phyloP scores from a whole-genome alignment of 345 rosid genomes.

The Rhodamnia rubescens region DNA sequence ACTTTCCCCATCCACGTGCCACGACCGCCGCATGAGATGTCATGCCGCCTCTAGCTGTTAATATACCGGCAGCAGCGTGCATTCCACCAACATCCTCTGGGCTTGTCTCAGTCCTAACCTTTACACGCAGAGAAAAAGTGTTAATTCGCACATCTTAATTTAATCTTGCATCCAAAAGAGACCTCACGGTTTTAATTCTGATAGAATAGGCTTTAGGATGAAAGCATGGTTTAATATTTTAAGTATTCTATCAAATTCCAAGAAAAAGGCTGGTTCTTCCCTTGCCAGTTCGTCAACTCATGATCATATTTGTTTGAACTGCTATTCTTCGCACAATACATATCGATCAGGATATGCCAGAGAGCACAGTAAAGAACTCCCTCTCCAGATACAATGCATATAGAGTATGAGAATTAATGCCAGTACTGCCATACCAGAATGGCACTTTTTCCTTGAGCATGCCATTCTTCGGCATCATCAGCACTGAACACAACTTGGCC shows the following conservation, averaged over 20 bases:
- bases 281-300: neutral
- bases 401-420: neutral
- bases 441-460: constrained; percentile 71
- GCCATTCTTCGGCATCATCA: constrained; percentile 92
- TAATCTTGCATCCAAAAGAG: neutral
- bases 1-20: constrained; percentile 98
- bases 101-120: constrained; percentile 94
- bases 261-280: neutral
- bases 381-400: neutral
- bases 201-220: no score
- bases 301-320: neutral
- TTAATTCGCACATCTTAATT: neutral
- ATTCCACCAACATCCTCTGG: constrained; percentile 99
- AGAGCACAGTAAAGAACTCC: neutral
- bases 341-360: neutral
- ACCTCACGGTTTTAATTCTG: neutral
- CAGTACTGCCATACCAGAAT: constrained; percentile 40
- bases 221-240: no score
- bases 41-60: constrained; percentile 98
- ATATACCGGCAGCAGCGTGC: constrained; percentile 88
- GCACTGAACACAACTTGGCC: constrained; percentile 86
- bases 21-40: constrained; percentile 99
- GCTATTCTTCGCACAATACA: neutral
- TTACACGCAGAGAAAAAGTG: neutral
- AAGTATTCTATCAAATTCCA: neutral